A percentile compares a stretch with the other conserved stretches of the same genome.
Evolutionary conservation across 208 protist genomes (phyloP).

Genomic region (Acanthamoeba triangularis): DNA sequence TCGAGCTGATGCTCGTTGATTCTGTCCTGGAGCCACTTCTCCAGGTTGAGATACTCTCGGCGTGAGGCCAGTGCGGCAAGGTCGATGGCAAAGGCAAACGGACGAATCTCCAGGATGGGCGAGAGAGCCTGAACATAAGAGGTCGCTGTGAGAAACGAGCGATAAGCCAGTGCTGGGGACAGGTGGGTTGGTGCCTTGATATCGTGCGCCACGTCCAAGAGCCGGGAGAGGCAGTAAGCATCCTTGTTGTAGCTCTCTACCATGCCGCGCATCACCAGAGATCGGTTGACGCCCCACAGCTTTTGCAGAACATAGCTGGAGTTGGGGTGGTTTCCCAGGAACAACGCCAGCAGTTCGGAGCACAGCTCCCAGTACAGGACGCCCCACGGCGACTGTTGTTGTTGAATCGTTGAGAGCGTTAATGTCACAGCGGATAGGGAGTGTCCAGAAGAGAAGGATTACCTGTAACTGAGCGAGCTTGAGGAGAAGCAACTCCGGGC

Average conservation of each 20-base stretch:
- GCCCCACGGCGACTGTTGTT: slow-evolving; percentile 73
- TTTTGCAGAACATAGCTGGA: slow-evolving; percentile 83
- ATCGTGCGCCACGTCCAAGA: slow-evolving; percentile 90
- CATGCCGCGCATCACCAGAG: slow-evolving; percentile 86
- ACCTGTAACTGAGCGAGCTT: slow-evolving; percentile 78
- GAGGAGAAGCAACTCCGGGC: slow-evolving; percentile 89
- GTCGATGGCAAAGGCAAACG: slow-evolving; percentile 90
- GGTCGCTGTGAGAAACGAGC: neutral
- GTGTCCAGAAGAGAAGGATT: neutral
- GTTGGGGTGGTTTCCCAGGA: slow-evolving; percentile 77
- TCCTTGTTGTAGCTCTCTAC: slow-evolving; percentile 86
- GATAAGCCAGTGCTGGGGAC: neutral
- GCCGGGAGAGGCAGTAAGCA: slow-evolving; percentile 80
- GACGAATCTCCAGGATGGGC: slow-evolving; percentile 83
- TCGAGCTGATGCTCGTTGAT: slow-evolving; percentile 77
- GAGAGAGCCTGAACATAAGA: slow-evolving; percentile 75
- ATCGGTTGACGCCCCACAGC: slow-evolving; percentile 84
- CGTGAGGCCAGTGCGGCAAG: slow-evolving; percentile 88
- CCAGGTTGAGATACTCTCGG: slow-evolving; percentile 90
- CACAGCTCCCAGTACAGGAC: slow-evolving; percentile 84
- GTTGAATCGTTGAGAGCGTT: neutral
- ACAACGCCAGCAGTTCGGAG: slow-evolving; percentile 77
- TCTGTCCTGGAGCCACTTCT: slow-evolving; percentile 87
- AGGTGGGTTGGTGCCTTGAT: slow-evolving; percentile 67
- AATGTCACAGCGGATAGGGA: neutral